Evolutionary conservation across 169 alveolate species (phyloP).

Genomic region (Babesia bovis): DNA sequence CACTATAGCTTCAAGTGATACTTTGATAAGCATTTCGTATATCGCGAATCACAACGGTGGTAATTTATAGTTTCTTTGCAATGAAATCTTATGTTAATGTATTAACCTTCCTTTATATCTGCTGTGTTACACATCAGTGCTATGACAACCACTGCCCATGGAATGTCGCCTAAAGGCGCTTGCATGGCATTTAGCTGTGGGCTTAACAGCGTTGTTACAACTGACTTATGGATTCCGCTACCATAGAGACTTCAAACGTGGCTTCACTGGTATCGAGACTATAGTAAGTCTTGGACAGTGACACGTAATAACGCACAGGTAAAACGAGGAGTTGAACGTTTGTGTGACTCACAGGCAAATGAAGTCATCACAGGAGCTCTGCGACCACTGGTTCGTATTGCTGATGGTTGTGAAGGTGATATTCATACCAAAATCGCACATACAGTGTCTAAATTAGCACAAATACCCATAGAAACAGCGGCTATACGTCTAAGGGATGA

Average conservation of each 20-base stretch:
- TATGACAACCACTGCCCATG: background rate
- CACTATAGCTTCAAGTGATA: too few relatives aligned
- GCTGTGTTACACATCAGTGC: too few relatives aligned
- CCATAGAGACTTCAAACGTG: conserved; percentile 20
- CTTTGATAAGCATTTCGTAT: too few relatives aligned
- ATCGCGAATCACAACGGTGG: too few relatives aligned
- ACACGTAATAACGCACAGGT: conserved; percentile 5
- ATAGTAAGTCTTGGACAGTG: conserved; percentile 12
- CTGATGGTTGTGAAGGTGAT: conserved; percentile 31
- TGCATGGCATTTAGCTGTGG: background rate
- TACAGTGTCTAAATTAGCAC: conserved; percentile 8
- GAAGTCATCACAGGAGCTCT: conserved; percentile 8
- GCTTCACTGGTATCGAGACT: conserved; percentile 20
- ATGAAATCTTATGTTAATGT: too few relatives aligned
- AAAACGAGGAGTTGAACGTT: conserved; percentile 42
- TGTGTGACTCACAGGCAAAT: conserved; percentile 40
- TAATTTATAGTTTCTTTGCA: too few relatives aligned
- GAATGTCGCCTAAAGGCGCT: background rate
- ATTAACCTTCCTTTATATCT: too few relatives aligned
- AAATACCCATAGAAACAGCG: conserved; percentile 21
- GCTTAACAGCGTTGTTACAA: background rate
- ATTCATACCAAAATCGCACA: conserved; percentile 47
- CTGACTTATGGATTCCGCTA: conserved; percentile 2
- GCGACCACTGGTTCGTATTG: conserved; percentile 47
- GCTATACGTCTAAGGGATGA: conserved; percentile 39